A percentile compares a stretch with the other conserved stretches of the same genome.
Conservation (phyloP, 805 yeast genomes). For the Hanseniaspora thailandica region DNA sequence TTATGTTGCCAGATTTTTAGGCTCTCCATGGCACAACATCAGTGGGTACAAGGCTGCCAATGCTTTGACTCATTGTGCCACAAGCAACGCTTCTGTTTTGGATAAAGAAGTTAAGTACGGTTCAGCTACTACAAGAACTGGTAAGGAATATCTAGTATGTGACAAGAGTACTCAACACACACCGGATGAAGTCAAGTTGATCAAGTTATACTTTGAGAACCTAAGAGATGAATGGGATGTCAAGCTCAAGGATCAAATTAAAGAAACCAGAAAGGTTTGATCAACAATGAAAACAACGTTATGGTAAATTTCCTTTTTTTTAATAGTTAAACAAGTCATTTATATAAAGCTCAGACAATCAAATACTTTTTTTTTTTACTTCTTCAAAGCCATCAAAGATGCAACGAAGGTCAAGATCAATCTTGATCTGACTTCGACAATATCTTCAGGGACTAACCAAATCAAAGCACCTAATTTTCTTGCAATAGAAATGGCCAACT, state of each 20-base stretch:
- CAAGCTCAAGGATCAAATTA: slow-evolving; percentile 61
- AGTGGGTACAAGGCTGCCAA: slow-evolving; percentile 83
- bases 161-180: slow-evolving; percentile 52
- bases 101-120: slow-evolving; percentile 47
- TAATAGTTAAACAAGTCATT: slow-evolving; percentile 1
- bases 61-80: slow-evolving; percentile 63
- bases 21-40: slow-evolving; percentile 82
- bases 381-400: slow-evolving; percentile 68
- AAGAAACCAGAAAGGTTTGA: slow-evolving; percentile 31
- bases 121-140: slow-evolving; percentile 55
- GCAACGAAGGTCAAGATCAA: slow-evolving; percentile 90
- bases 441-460: slow-evolving; percentile 99
- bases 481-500: slow-evolving; percentile 94
- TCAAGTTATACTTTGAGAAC: slow-evolving; percentile 39
- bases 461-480: slow-evolving; percentile 95
- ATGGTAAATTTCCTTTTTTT: no score
- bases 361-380: slow-evolving; percentile 13
- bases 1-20: slow-evolving; percentile 67
- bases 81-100: slow-evolving; percentile 38
- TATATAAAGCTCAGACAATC: background rate
- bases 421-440: slow-evolving; percentile 88
- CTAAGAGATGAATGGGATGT: slow-evolving; percentile 62
- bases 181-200: slow-evolving; percentile 40
- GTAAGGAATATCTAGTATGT: slow-evolving; percentile 49
- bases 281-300: no score